These are phyloP conservation scores for Neospermospora avenae DNA, from an alignment of 2,329 filamentous ascomycete genomes.

Conservation along the genomic window DNA sequence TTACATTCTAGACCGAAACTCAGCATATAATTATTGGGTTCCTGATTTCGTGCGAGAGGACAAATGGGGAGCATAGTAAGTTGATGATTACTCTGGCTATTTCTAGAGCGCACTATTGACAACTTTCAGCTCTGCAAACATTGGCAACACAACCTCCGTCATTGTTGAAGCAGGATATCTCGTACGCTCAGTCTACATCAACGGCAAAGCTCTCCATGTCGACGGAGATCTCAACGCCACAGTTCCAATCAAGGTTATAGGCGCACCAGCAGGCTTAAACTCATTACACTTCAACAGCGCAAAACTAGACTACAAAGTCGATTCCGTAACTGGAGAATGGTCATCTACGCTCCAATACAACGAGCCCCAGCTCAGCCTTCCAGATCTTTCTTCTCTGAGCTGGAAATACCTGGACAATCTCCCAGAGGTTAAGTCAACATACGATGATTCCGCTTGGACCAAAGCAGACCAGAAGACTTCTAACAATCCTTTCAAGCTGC, in stretches of 20 bases:
- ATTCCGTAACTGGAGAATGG: constrained; percentile 48
- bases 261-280: constrained; percentile 51
- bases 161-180: constrained; percentile 65
- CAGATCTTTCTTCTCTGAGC: constrained; percentile 52
- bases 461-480: constrained; percentile 49
- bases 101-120: constrained; percentile 1
- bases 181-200: constrained; percentile 55
- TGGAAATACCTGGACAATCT: constrained; percentile 72
- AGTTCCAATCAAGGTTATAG: constrained; percentile 64
- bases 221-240: constrained; percentile 72
- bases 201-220: constrained; percentile 55
- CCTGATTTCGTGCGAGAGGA: constrained; percentile 48
- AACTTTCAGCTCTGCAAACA: constrained; percentile 27
- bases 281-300: constrained; percentile 61
- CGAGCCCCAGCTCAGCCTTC: constrained; percentile 50
- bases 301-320: constrained; percentile 35
- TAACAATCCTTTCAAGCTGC: constrained; percentile 40
- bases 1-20: constrained; percentile 52
- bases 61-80: constrained; percentile 35
- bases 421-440: constrained; percentile 61
- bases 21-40: constrained; percentile 68
- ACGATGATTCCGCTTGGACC: constrained; percentile 69
- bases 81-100: neutral
- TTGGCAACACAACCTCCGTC: constrained; percentile 43
- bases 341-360: constrained; percentile 49